These are phyloP conservation scores for Vickermania spadyakhi DNA, from an alignment of 208 protist species.

Conservation along the genomic window DNA sequence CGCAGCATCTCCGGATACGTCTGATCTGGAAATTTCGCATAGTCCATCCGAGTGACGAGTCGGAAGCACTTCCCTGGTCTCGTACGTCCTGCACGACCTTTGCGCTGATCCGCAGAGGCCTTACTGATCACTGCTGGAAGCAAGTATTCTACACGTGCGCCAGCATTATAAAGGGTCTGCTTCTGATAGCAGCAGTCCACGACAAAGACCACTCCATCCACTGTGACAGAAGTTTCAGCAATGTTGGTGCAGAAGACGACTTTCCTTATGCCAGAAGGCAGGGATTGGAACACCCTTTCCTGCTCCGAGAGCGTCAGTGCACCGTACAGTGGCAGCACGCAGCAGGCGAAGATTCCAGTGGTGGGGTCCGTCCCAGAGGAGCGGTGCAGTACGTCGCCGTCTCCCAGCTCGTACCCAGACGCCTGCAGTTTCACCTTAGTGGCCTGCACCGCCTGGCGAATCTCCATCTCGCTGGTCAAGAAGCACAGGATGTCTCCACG, in stretches of 20 bases:
- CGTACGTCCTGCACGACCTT: slow-evolving; percentile 98
- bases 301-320: slow-evolving; percentile 66
- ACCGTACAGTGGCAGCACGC: slow-evolving; percentile 78
- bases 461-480: slow-evolving; percentile 84
- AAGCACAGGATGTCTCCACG: slow-evolving; percentile 85
- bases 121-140: slow-evolving; percentile 98
- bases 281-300: slow-evolving; percentile 53
- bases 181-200: slow-evolving; percentile 99
- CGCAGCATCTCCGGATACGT: slow-evolving; percentile 95
- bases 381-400: no score
- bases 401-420: neutral
- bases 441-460: slow-evolving; percentile 43
- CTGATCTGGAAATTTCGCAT: slow-evolving; percentile 54
- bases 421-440: slow-evolving; percentile 16
- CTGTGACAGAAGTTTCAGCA: slow-evolving; percentile 99
- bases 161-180: slow-evolving; percentile 96
- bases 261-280: slow-evolving; percentile 63
- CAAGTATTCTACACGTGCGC: slow-evolving; percentile 95
- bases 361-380: slow-evolving; percentile 8
- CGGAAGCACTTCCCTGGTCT: slow-evolving; percentile 97
- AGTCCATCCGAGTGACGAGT: slow-evolving; percentile 92
- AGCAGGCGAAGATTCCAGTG: no score
- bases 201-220: slow-evolving; percentile 99
- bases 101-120: slow-evolving; percentile 97
- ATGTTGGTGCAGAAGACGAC: slow-evolving; percentile 99